phyloP scores from a whole-genome alignment of 2,329 filamentous ascomycete species.

The Clonostachys solani region DNA sequence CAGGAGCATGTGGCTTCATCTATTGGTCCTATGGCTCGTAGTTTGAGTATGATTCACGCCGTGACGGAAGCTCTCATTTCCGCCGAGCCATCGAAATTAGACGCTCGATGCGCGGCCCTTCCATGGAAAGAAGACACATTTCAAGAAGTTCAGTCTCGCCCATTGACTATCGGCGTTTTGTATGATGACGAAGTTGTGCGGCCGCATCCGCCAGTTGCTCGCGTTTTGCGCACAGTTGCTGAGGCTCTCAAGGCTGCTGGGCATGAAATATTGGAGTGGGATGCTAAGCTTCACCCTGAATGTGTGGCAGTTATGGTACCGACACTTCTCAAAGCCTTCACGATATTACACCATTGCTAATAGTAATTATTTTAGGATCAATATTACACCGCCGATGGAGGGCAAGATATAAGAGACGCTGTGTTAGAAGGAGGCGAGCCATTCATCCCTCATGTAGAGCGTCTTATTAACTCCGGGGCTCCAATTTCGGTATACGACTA shows the following conservation, averaged over 20 bases:
- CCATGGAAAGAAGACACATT: constrained; percentile 46
- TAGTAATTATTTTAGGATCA: constrained; percentile 33
- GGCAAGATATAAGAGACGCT: constrained; percentile 56
- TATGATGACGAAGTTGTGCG: constrained; percentile 49
- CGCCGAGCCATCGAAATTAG: constrained; percentile 45
- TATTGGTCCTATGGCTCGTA: constrained; percentile 53
- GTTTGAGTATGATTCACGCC: constrained; percentile 34
- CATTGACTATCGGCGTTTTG: constrained; percentile 44
- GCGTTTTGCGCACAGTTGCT: constrained; percentile 33
- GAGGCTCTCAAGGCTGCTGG: constrained; percentile 35
- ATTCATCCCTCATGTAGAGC: constrained; percentile 52
- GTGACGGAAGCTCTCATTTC: constrained; percentile 42
- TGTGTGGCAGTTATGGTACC: constrained; percentile 49
- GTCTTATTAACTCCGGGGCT: constrained; percentile 44
- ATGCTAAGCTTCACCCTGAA: constrained; percentile 43
- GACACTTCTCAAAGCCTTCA: constrained; percentile 2
- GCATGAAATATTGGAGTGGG: constrained; percentile 51
- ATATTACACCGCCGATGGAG: constrained; percentile 59
- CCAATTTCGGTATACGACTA: constrained; percentile 60
- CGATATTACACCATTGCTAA: not conserved
- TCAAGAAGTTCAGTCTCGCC: constrained; percentile 28
- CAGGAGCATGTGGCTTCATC: constrained; percentile 62
- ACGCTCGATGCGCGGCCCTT: constrained; percentile 48
- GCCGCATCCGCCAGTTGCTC: constrained; percentile 46
- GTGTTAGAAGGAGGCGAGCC: constrained; percentile 53